Percentiles rank a stretch among this genome's conserved stretches.
Evolutionary conservation across 2,329 filamentous ascomycete species (phyloP).

Genomic region (Apiospora malaysiana): DNA sequence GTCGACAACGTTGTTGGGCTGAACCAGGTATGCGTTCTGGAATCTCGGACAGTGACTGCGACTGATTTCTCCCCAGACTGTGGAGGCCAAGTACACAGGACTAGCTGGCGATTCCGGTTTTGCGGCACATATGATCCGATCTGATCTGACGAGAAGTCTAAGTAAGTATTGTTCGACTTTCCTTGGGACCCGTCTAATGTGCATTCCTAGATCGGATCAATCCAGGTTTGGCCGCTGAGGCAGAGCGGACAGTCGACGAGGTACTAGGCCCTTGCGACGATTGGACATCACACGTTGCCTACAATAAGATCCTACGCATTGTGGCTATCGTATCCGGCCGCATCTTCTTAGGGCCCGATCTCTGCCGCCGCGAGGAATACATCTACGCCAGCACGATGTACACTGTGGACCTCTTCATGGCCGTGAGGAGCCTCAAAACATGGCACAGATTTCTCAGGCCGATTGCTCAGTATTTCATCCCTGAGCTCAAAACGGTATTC

Average conservation of each 20-base stretch:
- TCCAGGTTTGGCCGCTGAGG: constrained; percentile 46
- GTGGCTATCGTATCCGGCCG: constrained; percentile 53
- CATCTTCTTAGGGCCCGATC: constrained; percentile 54
- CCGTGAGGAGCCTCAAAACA: constrained; percentile 34
- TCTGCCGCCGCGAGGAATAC: constrained; percentile 51
- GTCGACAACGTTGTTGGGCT: constrained; percentile 32
- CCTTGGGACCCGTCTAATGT: not conserved
- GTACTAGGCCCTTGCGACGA: constrained; percentile 45
- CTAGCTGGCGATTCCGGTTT: constrained; percentile 27
- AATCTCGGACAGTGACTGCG: not conserved
- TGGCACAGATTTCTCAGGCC: constrained; percentile 41
- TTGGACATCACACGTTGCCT: constrained; percentile 49
- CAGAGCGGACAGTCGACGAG: constrained; percentile 38
- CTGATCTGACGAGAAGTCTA: constrained; percentile 32
- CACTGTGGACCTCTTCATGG: constrained; percentile 49
- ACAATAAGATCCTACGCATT: constrained; percentile 49
- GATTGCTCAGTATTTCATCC: constrained; percentile 39
- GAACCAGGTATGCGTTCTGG: constrained; percentile 5
- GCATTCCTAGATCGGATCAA: constrained; percentile 40
- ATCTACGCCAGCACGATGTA: constrained; percentile 54
- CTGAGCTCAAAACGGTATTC: constrained; percentile 43
- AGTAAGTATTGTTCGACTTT: constrained; percentile 26
- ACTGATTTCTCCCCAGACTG: constrained; percentile 25
- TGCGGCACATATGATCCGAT: constrained; percentile 30
- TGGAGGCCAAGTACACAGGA: constrained; percentile 28